phyloP scores from a whole-genome alignment of 2,329 filamentous ascomycete species.

The Didymella exigua region DNA sequence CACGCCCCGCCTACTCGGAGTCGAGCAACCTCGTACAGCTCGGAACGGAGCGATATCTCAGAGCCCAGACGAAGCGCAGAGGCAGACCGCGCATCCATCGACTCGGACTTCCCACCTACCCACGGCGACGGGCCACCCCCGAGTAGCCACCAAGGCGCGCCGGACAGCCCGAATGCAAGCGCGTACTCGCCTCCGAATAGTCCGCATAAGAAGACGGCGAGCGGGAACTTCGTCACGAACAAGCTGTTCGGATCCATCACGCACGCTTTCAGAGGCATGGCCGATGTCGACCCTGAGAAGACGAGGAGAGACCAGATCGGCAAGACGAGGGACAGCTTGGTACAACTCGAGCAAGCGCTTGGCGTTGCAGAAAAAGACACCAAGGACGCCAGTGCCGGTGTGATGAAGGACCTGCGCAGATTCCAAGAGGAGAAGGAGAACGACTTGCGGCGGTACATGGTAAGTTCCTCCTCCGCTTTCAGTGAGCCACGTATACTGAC shows the following conservation, averaged over 20 bases:
- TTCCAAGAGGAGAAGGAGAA: slow-evolving; percentile 97
- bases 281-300: slow-evolving; percentile 92
- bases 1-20: slow-evolving; percentile 65
- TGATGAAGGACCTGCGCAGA: slow-evolving; percentile 85
- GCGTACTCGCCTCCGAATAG: slow-evolving; percentile 32
- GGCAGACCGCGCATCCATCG: slow-evolving; percentile 87
- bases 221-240: slow-evolving; percentile 84
- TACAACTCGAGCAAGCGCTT: slow-evolving; percentile 83
- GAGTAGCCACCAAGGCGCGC: slow-evolving; percentile 74
- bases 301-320: slow-evolving; percentile 92
- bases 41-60: slow-evolving; percentile 49
- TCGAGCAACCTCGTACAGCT: slow-evolving; percentile 68
- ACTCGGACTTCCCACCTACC: slow-evolving; percentile 93
- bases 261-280: slow-evolving; percentile 94
- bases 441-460: slow-evolving; percentile 93
- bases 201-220: slow-evolving; percentile 77
- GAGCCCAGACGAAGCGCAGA: slow-evolving; percentile 51
- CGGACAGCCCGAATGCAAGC: slow-evolving; percentile 45
- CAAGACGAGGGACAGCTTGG: slow-evolving; percentile 88
- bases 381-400: slow-evolving; percentile 85
- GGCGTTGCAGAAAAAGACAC: slow-evolving; percentile 89
- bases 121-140: slow-evolving; percentile 70
- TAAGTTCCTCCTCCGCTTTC: slow-evolving; percentile 58
- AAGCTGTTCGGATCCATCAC: slow-evolving; percentile 94
- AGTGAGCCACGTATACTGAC: neutral